These are phyloP conservation scores for Cytospora leucostoma DNA, from an alignment of 2,329 filamentous ascomycete species.

Conservation along the genomic window DNA sequence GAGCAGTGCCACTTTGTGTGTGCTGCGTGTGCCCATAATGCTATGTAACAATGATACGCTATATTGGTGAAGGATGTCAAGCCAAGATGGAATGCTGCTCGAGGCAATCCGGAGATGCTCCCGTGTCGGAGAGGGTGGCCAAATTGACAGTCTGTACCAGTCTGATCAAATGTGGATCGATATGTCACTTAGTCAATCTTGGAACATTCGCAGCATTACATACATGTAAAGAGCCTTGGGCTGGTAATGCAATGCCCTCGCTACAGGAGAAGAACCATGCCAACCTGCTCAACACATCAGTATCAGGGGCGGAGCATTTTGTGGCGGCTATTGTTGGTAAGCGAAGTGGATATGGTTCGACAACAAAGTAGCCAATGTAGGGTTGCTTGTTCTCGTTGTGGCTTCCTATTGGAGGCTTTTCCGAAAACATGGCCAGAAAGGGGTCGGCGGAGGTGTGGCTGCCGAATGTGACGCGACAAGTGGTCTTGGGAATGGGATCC, in stretches of 20 bases:
- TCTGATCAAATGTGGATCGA: background rate
- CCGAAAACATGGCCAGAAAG: conserved; percentile 4
- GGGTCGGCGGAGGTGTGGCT: conserved; percentile 16
- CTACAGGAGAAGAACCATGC: background rate
- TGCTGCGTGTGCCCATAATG: background rate
- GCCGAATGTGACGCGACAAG: conserved; percentile 10
- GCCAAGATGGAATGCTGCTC: background rate
- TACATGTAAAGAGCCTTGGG: background rate
- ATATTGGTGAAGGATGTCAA: background rate
- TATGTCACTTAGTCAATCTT: background rate
- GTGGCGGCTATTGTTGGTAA: background rate
- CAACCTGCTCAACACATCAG: background rate
- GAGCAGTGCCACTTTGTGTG: background rate
- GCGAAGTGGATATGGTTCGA: background rate
- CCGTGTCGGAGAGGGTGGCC: background rate
- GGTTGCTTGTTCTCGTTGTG: background rate
- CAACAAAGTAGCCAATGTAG: background rate
- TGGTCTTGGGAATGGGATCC: background rate
- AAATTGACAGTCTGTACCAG: background rate
- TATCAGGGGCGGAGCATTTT: background rate
- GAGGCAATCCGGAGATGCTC: background rate
- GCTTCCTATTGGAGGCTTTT: conserved; percentile 23
- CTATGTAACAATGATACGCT: background rate
- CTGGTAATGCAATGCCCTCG: background rate
- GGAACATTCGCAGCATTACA: no score